Base-by-base conservation (phyloP, 2,329 filamentous ascomycete genomes). In the Fonsecaea monophora region DNA sequence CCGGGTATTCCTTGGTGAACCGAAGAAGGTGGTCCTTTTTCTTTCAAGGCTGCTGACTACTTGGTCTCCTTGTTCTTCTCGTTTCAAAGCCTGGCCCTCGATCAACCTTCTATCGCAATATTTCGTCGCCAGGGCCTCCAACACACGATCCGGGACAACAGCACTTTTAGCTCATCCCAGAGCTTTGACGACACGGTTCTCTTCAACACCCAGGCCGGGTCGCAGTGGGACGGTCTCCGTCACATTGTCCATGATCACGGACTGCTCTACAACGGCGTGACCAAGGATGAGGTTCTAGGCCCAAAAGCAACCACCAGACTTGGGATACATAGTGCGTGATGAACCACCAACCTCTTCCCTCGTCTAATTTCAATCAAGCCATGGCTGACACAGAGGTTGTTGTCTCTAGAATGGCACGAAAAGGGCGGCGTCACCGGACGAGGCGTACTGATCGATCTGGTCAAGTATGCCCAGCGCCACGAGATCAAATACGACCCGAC, bases 371-470 rank as follows among this genome's bases (percentile, higher is more conserved):
- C 25, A 25, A 25, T 25, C 25, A 25, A 25, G 25, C 25, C 25
- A 25, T 2, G 25, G 25, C 25, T 25, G 25, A 25, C 25, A 25
- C 25, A 3, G 25, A 25, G 25, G 25, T 25, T 1, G 34, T 12
- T 54, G 30, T 18, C 30, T 60, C 13, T 62, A 80, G 78, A 74
- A 45, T 80, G 77, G 77, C 75, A 73, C 18, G 74, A 77, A 34
- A 74, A 75, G 1, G 77, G 77, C 21, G 78, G 78, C 5, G 78
- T 82, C 35, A 76, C 80, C 40, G 80, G 79, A 40, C 79, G 81
- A 4, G 81, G 81, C 15, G 77, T 83, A 12, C 75, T 83, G 21
- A 69, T 83, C 37, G 81, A 83, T 75, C 82, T 77, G 53, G 74
- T 71, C 12, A 71, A 77, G 1, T 85, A 79, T 76, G 80, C 80